Evolutionary conservation across 352 stramenopile genomes (phyloP).

Genomic region (Globisporangium splendens): DNA sequence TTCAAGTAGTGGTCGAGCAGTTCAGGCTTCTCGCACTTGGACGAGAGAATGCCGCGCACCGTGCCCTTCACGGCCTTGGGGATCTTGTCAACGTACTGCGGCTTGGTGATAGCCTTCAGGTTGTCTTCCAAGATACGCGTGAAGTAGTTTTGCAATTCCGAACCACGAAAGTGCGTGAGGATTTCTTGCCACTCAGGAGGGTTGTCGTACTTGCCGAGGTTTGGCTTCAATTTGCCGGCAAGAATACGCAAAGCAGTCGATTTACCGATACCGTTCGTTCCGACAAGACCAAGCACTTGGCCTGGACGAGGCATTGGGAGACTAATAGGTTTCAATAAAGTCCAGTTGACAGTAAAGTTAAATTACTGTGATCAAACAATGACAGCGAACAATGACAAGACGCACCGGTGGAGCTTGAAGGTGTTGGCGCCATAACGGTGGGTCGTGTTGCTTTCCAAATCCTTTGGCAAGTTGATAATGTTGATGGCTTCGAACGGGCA

Average conservation of each 20-base stretch:
- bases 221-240: conserved; percentile 99
- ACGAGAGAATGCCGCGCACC: conserved; percentile 92
- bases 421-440: conserved; percentile 99
- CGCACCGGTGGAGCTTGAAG: conserved; percentile 97
- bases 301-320: conserved; percentile 97
- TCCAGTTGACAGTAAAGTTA: no score
- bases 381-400: background rate
- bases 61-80: conserved; percentile 94
- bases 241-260: conserved; percentile 99
- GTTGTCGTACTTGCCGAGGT: conserved; percentile 95
- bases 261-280: conserved; percentile 99
- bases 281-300: conserved; percentile 98
- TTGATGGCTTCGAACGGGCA: conserved; percentile 99
- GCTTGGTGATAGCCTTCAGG: conserved; percentile 99
- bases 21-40: conserved; percentile 91
- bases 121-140: conserved; percentile 99
- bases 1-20: conserved; percentile 83
- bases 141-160: conserved; percentile 99
- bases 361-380: background rate
- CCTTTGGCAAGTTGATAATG: conserved; percentile 99
- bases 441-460: conserved; percentile 98
- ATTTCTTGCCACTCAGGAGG: conserved; percentile 99
- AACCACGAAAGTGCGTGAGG: conserved; percentile 96
- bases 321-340: conserved; percentile 12
- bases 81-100: conserved; percentile 99